Evolutionary conservation across 495 filamentous ascomycete species (phyloP), one percentile per base, ranked within the genome.

Genomic region (Annulohypoxylon nitens): DNA sequence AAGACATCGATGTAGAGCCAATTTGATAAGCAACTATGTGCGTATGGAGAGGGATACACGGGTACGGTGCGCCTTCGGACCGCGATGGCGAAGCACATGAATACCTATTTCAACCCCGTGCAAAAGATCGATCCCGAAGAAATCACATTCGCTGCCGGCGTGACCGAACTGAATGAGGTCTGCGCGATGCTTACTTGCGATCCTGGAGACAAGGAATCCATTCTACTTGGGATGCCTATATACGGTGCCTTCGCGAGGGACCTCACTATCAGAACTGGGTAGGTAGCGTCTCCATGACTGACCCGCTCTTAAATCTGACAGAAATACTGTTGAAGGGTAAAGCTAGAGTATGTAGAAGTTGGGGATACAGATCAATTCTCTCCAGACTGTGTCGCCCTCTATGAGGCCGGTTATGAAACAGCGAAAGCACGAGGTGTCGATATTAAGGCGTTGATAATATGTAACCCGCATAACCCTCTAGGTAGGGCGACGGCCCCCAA

Each of bases 381-480:
- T 2, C 67, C 54, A 0, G 74, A 68, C 4, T 78, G 69, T 25
- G 67, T 81, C 11, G 55, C 65, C 6, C 64, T 39, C 0, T 82
- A 69, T 37, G 75, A 81, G 36, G 60, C 66, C 11, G 73, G 68
- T 0, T 68, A 75, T 12, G 61, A 75, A 16, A 70, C 72, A 2
- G 73, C 79, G 12, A 70, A 67, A 25, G 60, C 69, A 3, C 62
- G 70, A 11, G 78, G 79, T 2, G 48, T 69, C 3, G 80, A 70
- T 12, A 84, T 89, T 34, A 81, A 74, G 41, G 89, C 83, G 3
- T 58, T 91, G 26, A 78, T 90, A 47, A 78, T 91, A 8, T 87
- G 86, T 70, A 86, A 90, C 69, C 90, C 90, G 1, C 87, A 90
- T 37, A 91, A 91, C 73, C 89, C 89, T 0, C 79, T 89, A 0